Percentiles rank a stretch among this genome's conserved stretches.
phyloP scores from a whole-genome alignment of 495 filamentous ascomycete species.

The Hypoxylon lienhwacheense region DNA sequence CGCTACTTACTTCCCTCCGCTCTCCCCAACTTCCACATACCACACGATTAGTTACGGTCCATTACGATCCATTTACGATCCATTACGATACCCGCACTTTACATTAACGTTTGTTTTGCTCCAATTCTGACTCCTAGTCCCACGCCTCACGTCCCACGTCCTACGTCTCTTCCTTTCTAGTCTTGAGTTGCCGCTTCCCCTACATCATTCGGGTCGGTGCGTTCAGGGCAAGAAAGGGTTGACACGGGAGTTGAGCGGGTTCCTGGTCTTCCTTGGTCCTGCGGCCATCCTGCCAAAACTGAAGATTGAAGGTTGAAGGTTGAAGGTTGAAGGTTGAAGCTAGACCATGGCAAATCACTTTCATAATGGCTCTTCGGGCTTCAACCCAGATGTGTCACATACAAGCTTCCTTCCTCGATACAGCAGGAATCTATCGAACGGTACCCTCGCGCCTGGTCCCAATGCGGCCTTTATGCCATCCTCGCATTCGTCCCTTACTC shows the following conservation, averaged over 20 bases:
- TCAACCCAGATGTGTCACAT: slow-evolving; percentile 37
- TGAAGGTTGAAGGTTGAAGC: slow-evolving; percentile 6
- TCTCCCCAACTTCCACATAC: too few species aligned
- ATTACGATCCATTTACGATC: too few species aligned
- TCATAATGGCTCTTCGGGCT: slow-evolving; percentile 32
- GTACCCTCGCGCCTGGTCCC: slow-evolving; percentile 76
- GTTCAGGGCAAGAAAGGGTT: not conserved
- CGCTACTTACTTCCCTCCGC: too few species aligned
- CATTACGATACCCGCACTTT: too few species aligned
- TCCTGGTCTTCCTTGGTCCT: slow-evolving; percentile 7
- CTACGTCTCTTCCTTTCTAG: too few species aligned
- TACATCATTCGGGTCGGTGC: slow-evolving; percentile 12
- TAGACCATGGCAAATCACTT: slow-evolving; percentile 39
- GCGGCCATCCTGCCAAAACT: not conserved
- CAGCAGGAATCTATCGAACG: slow-evolving; percentile 68
- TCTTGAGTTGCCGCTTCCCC: slow-evolving; percentile 10
- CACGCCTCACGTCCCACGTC: too few species aligned
- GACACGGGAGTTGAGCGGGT: slow-evolving; percentile 7
- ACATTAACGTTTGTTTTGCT: too few species aligned
- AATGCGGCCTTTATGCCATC: slow-evolving; percentile 43
- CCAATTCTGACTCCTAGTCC: too few species aligned
- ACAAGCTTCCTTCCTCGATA: slow-evolving; percentile 38
- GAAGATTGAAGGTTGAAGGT: slow-evolving; percentile 8
- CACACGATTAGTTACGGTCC: too few species aligned
- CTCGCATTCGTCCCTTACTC: slow-evolving; percentile 50